Evolutionary conservation across 352 stramenopile genomes (phyloP).

Genomic region (Phytophthora citricola): DNA sequence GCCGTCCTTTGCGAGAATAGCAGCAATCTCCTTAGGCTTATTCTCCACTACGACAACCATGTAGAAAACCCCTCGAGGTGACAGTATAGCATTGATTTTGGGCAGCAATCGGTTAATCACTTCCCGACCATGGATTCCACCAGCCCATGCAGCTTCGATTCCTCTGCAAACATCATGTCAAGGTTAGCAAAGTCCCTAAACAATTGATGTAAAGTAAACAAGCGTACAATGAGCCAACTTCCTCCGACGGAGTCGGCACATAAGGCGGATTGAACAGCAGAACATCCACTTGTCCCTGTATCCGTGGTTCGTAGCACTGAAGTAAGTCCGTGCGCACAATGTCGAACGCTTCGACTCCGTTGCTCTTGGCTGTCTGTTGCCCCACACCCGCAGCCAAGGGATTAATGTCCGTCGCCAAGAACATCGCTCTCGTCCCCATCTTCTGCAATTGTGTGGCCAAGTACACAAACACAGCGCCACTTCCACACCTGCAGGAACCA

Average conservation of each 20-base stretch:
- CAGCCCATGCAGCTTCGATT: conserved; percentile 97
- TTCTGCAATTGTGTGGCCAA: conserved; percentile 82
- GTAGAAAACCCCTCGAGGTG: conserved; percentile 93
- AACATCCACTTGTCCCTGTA: conserved; percentile 89
- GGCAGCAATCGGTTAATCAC: conserved; percentile 96
- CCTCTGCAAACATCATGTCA: conserved; percentile 47
- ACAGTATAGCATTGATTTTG: conserved; percentile 88
- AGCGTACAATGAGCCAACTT: conserved; percentile 92
- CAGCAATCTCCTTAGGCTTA: conserved; percentile 93
- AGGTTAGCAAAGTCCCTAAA: background rate
- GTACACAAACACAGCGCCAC: conserved; percentile 73
- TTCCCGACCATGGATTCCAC: conserved; percentile 92
- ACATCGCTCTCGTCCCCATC: conserved; percentile 54
- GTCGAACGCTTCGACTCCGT: conserved; percentile 77
- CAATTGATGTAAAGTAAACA: background rate
- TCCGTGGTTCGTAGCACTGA: conserved; percentile 58
- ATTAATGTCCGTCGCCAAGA: conserved; percentile 95
- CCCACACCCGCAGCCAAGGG: conserved; percentile 84
- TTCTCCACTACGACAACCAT: conserved; percentile 98
- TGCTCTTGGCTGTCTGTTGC: conserved; percentile 84
- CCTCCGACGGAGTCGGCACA: conserved; percentile 95
- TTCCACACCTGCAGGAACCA: conserved; percentile 50
- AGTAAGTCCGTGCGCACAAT: conserved; percentile 90
- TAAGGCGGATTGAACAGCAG: conserved; percentile 99
- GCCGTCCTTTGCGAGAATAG: conserved; percentile 68